These are phyloP conservation scores for Acaromyces ingoldii DNA, from an alignment of 1,284 basidiomycete species.

Conservation along the genomic window DNA sequence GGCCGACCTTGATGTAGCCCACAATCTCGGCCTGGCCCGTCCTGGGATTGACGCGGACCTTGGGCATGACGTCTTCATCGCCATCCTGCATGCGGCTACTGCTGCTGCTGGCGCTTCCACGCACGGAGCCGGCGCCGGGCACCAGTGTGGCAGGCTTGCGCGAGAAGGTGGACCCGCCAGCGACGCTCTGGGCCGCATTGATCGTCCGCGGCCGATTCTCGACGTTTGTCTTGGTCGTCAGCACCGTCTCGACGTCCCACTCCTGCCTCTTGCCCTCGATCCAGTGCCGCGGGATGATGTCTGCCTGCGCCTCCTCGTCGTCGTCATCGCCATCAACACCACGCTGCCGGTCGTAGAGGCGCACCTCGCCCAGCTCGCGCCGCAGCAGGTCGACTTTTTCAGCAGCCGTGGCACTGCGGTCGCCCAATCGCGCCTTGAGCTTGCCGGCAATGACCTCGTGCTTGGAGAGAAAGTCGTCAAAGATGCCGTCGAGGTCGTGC, in stretches of 20 bases:
- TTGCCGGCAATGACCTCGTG: slow-evolving; percentile 85
- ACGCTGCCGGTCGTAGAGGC: slow-evolving; percentile 25
- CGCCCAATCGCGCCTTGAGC: slow-evolving; percentile 60
- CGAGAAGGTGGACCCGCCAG: slow-evolving; percentile 12
- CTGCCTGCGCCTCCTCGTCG: slow-evolving; percentile 53
- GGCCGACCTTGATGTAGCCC: slow-evolving; percentile 27
- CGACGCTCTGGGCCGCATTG: slow-evolving; percentile 30
- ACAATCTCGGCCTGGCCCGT: slow-evolving; percentile 43
- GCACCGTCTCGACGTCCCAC: slow-evolving; percentile 50
- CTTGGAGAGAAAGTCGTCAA: slow-evolving; percentile 88
- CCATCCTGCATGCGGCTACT: slow-evolving; percentile 17
- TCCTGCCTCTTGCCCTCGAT: slow-evolving; percentile 25
- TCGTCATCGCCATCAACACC: slow-evolving; percentile 53
- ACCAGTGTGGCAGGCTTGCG: background rate
- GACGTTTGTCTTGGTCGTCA: slow-evolving; percentile 47
- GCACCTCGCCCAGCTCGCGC: slow-evolving; percentile 34
- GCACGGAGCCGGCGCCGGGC: slow-evolving; percentile 3
- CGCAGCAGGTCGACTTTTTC: slow-evolving; percentile 60
- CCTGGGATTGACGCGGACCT: slow-evolving; percentile 38
- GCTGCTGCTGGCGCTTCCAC: slow-evolving; percentile 18
- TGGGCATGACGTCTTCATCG: slow-evolving; percentile 29
- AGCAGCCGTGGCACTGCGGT: slow-evolving; percentile 55
- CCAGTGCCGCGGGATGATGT: slow-evolving; percentile 17
- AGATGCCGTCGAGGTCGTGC: slow-evolving; percentile 84
- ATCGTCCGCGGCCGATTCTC: slow-evolving; percentile 48